Conservation (phyloP, 2,329 filamentous ascomycete genomes). For the Alternaria sp. region DNA sequence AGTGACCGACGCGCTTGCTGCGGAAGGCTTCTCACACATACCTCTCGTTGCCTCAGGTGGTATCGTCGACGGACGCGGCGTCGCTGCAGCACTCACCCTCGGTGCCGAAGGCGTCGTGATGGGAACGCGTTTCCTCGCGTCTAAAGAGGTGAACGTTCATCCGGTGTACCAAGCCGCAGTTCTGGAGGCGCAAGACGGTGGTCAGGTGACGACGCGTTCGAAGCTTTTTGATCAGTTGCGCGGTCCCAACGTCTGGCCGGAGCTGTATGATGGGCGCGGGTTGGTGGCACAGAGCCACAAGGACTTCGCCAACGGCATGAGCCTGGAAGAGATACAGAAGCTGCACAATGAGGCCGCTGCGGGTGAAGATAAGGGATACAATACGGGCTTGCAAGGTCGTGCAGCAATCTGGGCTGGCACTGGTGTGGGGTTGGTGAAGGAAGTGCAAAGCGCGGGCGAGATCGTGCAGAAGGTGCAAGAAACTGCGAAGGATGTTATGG, state of each 20-base stretch:
- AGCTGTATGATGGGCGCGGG: conserved; percentile 62
- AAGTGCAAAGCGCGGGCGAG: conserved; percentile 57
- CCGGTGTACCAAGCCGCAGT: conserved; percentile 56
- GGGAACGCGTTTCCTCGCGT: conserved; percentile 69
- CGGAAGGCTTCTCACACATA: conserved; percentile 28
- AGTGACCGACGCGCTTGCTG: conserved; percentile 56
- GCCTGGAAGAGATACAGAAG: conserved; percentile 51
- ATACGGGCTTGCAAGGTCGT: conserved; percentile 57
- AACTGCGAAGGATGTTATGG: conserved; percentile 47
- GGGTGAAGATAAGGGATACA: conserved; percentile 59
- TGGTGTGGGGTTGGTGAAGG: conserved; percentile 63
- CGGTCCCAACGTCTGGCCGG: conserved; percentile 65
- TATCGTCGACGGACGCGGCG: conserved; percentile 64
- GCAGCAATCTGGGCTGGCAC: conserved; percentile 65
- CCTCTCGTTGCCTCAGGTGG: conserved; percentile 64
- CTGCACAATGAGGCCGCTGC: conserved; percentile 56
- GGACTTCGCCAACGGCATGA: conserved; percentile 48
- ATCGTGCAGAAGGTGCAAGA: conserved; percentile 56
- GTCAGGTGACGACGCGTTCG: conserved; percentile 56
- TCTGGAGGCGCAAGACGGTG: conserved; percentile 56
- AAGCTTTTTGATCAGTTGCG: conserved; percentile 61
- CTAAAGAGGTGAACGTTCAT: conserved; percentile 54
- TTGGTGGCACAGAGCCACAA: conserved; percentile 61
- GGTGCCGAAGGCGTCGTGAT: conserved; percentile 63
- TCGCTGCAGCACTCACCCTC: conserved; percentile 63